Evolutionary conservation across 495 filamentous ascomycete species (phyloP), one percentile per base, ranked within the genome.

Genomic region (Aspergillus sparsus): DNA sequence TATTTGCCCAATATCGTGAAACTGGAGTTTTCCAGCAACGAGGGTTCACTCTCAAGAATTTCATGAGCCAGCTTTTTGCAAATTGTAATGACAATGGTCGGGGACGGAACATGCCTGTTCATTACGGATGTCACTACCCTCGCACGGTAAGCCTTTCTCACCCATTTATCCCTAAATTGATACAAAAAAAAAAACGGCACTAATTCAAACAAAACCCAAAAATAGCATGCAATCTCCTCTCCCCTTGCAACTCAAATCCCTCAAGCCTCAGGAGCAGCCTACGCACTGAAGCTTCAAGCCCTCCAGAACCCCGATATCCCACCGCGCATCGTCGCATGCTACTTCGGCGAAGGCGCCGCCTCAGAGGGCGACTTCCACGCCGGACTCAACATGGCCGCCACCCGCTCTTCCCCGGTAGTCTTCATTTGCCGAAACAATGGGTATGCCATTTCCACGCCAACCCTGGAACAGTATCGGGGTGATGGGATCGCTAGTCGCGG

Each of bases 401-500:
- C 94, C 5, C 82, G 94, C 4, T 88, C 89, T 27, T 96, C 93
- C 61, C 94, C 94, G 0, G 87, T 95, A 10, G 79, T 99, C 36
- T 99, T 97, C 79, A 83, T 99, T 56, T 98, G 95, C 77, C 86
- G 95, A 46, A 99, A 99, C 74, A 99, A 99, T 66, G 94, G 94
- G 0, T 99, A 89, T 68, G 94, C 94, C 13, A 99, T 99, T 56
- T 91, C 87, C 0, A 99, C 94, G 0, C 92, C 94, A 1, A 97
- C 93, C 0, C 76, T 97, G 0, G 94, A 99, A 62, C 94, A 99
- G 68, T 99, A 99, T 71, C 89, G 93, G 2, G 94, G 94, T 9
- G 94, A 99, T 67, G 94, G 94, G 3, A 98, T 99, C 63, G 94
- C 95, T 11, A 94, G 90, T 53, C 84, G 94, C 49, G 94, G 92